Conservation (phyloP, 2,329 filamentous ascomycete genomes). For the Trichoderma aggressivum region DNA sequence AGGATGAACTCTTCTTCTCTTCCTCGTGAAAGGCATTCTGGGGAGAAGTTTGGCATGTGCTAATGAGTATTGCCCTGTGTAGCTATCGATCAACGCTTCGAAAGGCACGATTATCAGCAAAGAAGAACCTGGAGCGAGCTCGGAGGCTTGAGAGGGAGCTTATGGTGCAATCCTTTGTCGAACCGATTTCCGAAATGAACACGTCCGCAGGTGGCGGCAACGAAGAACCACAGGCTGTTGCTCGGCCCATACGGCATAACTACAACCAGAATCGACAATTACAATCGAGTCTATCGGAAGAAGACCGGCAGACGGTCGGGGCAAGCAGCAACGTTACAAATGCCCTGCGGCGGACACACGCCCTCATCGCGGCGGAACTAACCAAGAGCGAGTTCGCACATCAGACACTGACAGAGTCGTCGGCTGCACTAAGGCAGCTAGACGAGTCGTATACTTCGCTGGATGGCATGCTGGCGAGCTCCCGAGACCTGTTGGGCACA, state of each 20-base stretch:
- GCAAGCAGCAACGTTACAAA: constrained; percentile 81
- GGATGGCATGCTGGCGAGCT: constrained; percentile 71
- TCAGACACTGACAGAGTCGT: constrained; percentile 81
- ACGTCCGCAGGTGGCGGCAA: constrained; percentile 26
- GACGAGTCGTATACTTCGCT: constrained; percentile 78
- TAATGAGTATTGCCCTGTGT: not conserved
- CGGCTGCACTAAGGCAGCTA: constrained; percentile 74
- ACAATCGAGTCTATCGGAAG: constrained; percentile 48
- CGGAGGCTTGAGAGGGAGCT: constrained; percentile 74
- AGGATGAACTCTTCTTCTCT: not conserved
- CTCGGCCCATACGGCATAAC: constrained; percentile 24
- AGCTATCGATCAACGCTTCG: constrained; percentile 67
- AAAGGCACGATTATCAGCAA: constrained; percentile 76
- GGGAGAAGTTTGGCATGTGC: not conserved
- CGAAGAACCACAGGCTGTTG: constrained; percentile 16
- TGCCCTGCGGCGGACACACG: constrained; percentile 79
- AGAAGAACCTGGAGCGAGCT: constrained; percentile 68
- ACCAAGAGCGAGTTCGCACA: constrained; percentile 85
- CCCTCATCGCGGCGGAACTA: constrained; percentile 80
- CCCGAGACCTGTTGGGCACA: constrained; percentile 70
- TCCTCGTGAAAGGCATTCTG: not conserved
- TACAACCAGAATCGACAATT: constrained; percentile 29
- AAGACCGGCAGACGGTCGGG: constrained; percentile 69
- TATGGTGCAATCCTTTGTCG: constrained; percentile 63
- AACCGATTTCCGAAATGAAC: constrained; percentile 37